Conservation (phyloP, 192 early-diverging fungal species). For the Allomyces javanicus region DNA sequence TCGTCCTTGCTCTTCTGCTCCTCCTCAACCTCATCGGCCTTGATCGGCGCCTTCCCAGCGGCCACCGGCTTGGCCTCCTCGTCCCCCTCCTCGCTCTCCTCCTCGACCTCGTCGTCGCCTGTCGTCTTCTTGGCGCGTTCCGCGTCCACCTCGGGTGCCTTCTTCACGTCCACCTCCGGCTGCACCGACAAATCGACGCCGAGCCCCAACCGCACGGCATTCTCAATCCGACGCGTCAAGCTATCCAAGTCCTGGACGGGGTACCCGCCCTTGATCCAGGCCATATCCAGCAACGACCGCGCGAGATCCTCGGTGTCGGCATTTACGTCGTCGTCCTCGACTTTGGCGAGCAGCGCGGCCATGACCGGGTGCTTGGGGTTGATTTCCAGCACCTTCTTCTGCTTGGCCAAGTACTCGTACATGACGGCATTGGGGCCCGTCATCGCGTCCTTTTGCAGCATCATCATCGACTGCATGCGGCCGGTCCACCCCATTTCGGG, state of each 20-base stretch:
- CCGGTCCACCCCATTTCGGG: slow-evolving; percentile 39
- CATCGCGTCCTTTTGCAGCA: too few relatives aligned
- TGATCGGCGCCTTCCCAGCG: background rate
- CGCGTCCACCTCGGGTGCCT: background rate
- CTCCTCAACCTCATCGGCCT: slow-evolving; percentile 1
- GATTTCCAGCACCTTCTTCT: slow-evolving; percentile 49
- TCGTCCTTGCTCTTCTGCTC: background rate
- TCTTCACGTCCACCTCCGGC: background rate
- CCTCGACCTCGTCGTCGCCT: slow-evolving; percentile 17
- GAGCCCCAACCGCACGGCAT: background rate
- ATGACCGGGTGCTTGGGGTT: slow-evolving; percentile 48
- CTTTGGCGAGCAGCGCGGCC: slow-evolving; percentile 23
- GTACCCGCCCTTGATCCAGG: background rate
- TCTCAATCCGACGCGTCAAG: background rate
- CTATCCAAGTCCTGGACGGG: background rate
- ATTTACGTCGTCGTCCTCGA: slow-evolving; percentile 23
- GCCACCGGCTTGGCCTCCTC: slow-evolving; percentile 7
- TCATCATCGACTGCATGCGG: slow-evolving; percentile 37
- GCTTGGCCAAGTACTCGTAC: slow-evolving; percentile 22
- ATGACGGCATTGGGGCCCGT: slow-evolving; percentile 7
- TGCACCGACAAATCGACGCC: background rate
- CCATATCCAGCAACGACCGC: background rate
- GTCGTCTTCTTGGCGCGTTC: background rate
- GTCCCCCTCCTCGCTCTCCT: slow-evolving; percentile 15
- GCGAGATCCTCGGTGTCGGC: slow-evolving; percentile 13